A percentile compares a stretch with the other conserved stretches of the same genome.
Evolutionary conservation across 2,329 filamentous ascomycete species (phyloP).

Genomic region (Clonostachys solani): DNA sequence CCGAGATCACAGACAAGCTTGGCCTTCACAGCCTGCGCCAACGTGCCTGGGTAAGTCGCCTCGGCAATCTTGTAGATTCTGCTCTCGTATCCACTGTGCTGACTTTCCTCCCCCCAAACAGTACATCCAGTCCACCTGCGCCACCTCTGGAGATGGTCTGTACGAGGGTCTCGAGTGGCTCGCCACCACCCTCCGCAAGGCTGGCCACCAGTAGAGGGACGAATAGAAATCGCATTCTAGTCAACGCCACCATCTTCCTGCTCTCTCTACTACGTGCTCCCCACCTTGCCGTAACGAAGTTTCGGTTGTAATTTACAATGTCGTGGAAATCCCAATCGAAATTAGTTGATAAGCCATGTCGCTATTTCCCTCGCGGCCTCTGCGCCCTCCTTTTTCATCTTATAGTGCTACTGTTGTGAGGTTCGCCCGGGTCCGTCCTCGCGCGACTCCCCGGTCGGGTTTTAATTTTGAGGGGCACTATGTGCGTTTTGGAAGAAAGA

Average conservation of each 20-base stretch:
- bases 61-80: constrained; percentile 8
- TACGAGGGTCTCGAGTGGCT: constrained; percentile 98
- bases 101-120: constrained; percentile 27
- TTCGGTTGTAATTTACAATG: constrained; percentile 56
- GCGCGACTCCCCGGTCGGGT: neutral
- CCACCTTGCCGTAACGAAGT: constrained; percentile 33
- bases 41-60: constrained; percentile 85
- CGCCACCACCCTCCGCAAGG: constrained; percentile 77
- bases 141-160: constrained; percentile 97
- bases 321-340: constrained; percentile 51
- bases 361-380: neutral
- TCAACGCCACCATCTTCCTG: constrained; percentile 24
- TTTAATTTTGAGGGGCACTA: neutral
- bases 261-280: constrained; percentile 34
- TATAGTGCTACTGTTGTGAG: constrained; percentile 1
- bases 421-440: neutral
- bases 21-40: constrained; percentile 98
- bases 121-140: constrained; percentile 99
- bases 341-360: constrained; percentile 33
- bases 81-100: constrained; percentile 7
- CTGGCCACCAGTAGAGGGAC: constrained; percentile 55
- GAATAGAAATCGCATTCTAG: constrained; percentile 21
- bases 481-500: constrained; percentile 1
- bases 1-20: constrained; percentile 99
- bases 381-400: constrained; percentile 1